Evolutionary conservation across 106 monocot genomes (phyloP).

Genomic region (Triglochin maritima): DNA sequence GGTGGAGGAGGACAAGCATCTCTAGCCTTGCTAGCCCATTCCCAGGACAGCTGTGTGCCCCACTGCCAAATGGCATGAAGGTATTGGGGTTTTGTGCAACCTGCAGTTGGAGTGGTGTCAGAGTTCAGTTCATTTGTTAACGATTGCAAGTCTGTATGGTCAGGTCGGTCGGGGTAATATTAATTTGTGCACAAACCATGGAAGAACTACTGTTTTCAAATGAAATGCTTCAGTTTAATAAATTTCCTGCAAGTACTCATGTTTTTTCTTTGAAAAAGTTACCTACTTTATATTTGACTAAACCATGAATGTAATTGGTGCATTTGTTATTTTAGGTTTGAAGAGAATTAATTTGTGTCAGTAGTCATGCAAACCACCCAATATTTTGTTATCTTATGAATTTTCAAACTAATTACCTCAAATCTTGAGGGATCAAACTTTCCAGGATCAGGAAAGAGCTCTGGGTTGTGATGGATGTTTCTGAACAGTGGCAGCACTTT

Average conservation of each 20-base stretch:
- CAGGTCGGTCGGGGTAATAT: too few relatives aligned
- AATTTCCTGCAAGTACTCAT: too few relatives aligned
- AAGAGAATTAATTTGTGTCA: too few relatives aligned
- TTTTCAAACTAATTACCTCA: conserved; percentile 33
- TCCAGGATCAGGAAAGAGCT: conserved; percentile 68
- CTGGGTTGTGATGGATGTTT: conserved; percentile 83
- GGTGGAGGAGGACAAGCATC: conserved; percentile 87
- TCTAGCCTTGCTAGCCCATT: conserved; percentile 90
- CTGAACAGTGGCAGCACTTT: conserved; percentile 88
- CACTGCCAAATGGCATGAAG: conserved; percentile 90
- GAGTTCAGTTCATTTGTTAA: neutral
- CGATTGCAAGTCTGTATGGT: neutral
- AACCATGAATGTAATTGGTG: too few relatives aligned
- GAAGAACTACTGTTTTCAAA: too few relatives aligned
- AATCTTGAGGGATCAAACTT: conserved; percentile 90
- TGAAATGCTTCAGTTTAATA: too few relatives aligned
- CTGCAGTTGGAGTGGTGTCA: conserved; percentile 10
- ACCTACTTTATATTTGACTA: too few relatives aligned
- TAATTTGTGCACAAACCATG: too few relatives aligned
- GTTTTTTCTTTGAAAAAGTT: too few relatives aligned
- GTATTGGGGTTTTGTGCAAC: conserved; percentile 68
- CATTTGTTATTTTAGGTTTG: too few relatives aligned
- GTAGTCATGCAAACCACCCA: too few relatives aligned
- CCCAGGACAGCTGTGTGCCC: conserved; percentile 85
- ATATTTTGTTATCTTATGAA: neutral